Evolutionary conservation across 2,329 filamentous ascomycete species (phyloP).

Genomic region (Chrysoporthe austroafricana): DNA sequence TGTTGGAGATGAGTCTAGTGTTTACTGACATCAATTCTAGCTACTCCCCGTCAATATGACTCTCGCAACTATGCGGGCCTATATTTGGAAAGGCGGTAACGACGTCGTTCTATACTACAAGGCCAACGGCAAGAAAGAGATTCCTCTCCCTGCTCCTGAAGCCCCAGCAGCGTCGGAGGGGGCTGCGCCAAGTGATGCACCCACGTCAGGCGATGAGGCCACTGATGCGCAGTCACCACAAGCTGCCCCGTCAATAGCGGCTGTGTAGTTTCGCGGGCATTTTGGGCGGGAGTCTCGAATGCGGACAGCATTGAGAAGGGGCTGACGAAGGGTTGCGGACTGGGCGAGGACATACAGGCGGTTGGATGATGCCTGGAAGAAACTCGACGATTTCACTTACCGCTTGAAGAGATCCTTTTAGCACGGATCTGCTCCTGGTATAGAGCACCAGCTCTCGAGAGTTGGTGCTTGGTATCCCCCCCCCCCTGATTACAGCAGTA

Average conservation of each 20-base stretch:
- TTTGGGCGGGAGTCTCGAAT: background rate
- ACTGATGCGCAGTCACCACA: conserved; percentile 7
- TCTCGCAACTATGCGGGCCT: conserved; percentile 87
- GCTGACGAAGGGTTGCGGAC: background rate
- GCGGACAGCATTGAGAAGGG: background rate
- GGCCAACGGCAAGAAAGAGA: conserved; percentile 79
- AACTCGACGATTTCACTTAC: background rate
- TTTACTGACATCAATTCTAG: conserved; percentile 40
- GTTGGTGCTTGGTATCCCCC: background rate
- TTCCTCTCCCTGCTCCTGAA: conserved; percentile 43
- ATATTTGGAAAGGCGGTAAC: conserved; percentile 93
- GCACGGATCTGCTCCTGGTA: background rate
- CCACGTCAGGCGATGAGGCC: conserved; percentile 8
- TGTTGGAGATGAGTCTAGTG: background rate
- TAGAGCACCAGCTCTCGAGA: background rate
- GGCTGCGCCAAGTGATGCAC: background rate
- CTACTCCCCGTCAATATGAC: conserved; percentile 82
- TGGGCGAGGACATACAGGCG: background rate
- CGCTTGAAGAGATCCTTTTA: background rate
- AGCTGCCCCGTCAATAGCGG: conserved; percentile 1
- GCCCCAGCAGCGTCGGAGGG: conserved; percentile 20
- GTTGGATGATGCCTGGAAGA: background rate
- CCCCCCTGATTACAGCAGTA: background rate
- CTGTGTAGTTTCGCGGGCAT: conserved; percentile 7
- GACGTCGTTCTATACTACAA: conserved; percentile 93